A percentile compares a stretch with the other conserved stretches of the same genome.
Evolutionary conservation across 2,329 filamentous ascomycete genomes (phyloP).

Genomic region (Fusarium protoensiforme): DNA sequence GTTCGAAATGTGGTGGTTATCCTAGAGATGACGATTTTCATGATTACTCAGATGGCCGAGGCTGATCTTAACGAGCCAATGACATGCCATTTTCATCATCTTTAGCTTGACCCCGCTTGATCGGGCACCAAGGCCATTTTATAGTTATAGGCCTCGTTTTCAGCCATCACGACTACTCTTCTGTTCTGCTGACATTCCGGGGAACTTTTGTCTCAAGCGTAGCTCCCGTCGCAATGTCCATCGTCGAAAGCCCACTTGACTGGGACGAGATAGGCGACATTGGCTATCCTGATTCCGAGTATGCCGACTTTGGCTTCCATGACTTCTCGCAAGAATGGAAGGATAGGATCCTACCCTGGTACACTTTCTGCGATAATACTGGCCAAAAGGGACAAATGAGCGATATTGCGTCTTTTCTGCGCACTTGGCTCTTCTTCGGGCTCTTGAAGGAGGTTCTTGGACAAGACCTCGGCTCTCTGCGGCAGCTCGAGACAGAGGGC

Average conservation of each 20-base stretch:
- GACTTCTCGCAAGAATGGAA: neutral
- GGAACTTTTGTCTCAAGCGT: no score
- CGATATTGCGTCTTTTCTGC: neutral
- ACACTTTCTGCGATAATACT: neutral
- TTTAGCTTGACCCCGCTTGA: no score
- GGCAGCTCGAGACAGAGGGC: neutral
- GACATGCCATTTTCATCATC: no score
- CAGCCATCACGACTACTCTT: neutral
- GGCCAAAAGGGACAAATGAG: neutral
- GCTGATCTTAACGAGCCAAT: no score
- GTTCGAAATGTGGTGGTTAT: no score
- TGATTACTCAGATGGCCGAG: no score
- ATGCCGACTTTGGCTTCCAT: neutral
- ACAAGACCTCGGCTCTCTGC: neutral
- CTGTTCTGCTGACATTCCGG: no score
- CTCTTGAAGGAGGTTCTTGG: neutral
- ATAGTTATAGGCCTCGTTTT: neutral
- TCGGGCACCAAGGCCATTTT: no score
- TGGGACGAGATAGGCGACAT: conserved; percentile 5
- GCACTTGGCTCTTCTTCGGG: conserved; percentile 1
- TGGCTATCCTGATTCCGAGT: neutral
- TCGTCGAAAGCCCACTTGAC: neutral
- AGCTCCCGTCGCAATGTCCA: neutral
- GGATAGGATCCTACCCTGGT: neutral
- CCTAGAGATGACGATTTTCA: no score